Conservation (phyloP, 768 basidiomycete genomes). For the Clavaria fumosa region DNA sequence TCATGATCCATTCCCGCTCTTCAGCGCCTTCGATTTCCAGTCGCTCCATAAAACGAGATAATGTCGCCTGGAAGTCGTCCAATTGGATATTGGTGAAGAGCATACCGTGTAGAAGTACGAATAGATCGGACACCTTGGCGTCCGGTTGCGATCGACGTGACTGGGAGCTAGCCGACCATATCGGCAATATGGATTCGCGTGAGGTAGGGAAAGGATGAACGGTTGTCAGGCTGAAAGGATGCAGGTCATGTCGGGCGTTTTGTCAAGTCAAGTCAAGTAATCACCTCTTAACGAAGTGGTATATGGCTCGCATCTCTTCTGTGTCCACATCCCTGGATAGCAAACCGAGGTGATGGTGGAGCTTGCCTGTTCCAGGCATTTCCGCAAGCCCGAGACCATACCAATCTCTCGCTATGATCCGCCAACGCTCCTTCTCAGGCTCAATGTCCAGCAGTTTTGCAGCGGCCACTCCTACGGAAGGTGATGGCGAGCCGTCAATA, state of each 20-base stretch:
- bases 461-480: slow-evolving; percentile 76
- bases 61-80: slow-evolving; percentile 73
- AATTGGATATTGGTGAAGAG: slow-evolving; percentile 91
- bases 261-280: slow-evolving; percentile 13
- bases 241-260: too few relatives aligned
- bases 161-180: slow-evolving; percentile 75
- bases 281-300: slow-evolving; percentile 92
- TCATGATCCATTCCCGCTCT: slow-evolving; percentile 92
- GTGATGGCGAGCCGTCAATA: slow-evolving; percentile 50
- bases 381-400: slow-evolving; percentile 76
- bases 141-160: slow-evolving; percentile 64
- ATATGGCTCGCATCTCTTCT: slow-evolving; percentile 73
- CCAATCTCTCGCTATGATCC: slow-evolving; percentile 83
- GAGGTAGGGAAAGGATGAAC: slow-evolving; percentile 78
- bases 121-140: slow-evolving; percentile 58
- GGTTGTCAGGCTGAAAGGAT: slow-evolving; percentile 61
- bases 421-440: slow-evolving; percentile 86
- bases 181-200: slow-evolving; percentile 73
- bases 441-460: slow-evolving; percentile 73
- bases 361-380: slow-evolving; percentile 83
- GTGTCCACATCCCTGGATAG: slow-evolving; percentile 70
- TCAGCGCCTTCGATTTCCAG: slow-evolving; percentile 68
- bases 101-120: slow-evolving; percentile 91
- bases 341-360: slow-evolving; percentile 89
- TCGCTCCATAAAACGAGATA: slow-evolving; percentile 77